Evolutionary conservation across 768 basidiomycete species (phyloP).

Genomic region (Kwoniella pini): DNA sequence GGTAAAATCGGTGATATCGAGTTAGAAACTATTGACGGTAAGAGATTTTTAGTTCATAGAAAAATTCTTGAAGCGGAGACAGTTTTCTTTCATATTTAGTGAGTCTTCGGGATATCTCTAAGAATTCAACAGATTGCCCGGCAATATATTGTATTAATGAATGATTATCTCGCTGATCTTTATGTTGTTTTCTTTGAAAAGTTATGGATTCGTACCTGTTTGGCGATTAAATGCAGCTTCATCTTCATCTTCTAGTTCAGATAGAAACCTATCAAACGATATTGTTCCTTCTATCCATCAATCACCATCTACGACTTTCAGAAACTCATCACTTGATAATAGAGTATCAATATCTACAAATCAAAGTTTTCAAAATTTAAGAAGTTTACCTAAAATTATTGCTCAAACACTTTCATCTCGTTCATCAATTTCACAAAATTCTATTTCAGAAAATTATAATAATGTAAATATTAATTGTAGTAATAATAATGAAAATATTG

Average conservation of each 20-base stretch:
- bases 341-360: background rate
- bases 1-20: slow-evolving; percentile 43
- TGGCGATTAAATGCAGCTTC: slow-evolving; percentile 36
- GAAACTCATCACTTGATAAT: background rate
- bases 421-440: background rate
- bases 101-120: too few species aligned
- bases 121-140: too few species aligned
- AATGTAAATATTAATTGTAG: too few species aligned
- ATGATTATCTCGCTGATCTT: background rate
- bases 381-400: slow-evolving; percentile 35
- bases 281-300: slow-evolving; percentile 1
- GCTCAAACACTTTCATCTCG: slow-evolving; percentile 7
- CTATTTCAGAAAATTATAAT: background rate
- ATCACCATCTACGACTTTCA: background rate
- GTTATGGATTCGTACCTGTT: slow-evolving; percentile 50
- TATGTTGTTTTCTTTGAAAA: slow-evolving; percentile 5
- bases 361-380: slow-evolving; percentile 19
- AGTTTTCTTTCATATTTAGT: slow-evolving; percentile 53
- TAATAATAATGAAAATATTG: background rate
- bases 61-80: slow-evolving; percentile 45
- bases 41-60: slow-evolving; percentile 45
- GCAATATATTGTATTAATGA: too few species aligned
- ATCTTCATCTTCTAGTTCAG: background rate
- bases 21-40: slow-evolving; percentile 44
- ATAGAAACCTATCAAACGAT: background rate